Evolutionary conservation across 345 rosid species (phyloP).

Genomic region (Eucalyptus viminalis): DNA sequence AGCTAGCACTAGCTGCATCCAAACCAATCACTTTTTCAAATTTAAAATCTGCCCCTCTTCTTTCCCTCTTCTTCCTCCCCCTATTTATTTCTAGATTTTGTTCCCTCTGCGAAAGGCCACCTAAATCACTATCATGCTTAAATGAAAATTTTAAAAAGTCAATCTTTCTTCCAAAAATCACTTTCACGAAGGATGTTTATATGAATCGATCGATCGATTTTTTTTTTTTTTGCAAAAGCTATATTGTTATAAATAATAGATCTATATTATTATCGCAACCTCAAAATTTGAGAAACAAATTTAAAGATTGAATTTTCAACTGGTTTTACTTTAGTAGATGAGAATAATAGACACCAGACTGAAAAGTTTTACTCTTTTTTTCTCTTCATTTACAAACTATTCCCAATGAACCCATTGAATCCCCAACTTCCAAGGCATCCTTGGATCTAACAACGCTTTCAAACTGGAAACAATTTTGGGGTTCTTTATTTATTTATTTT

Average conservation of each 20-base stretch:
- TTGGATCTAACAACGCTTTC: too few relatives aligned
- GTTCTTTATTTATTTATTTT: too few relatives aligned
- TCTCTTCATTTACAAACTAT: too few relatives aligned
- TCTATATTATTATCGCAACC: neutral
- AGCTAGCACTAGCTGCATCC: neutral
- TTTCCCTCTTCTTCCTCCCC: neutral
- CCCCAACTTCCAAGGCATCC: too few relatives aligned
- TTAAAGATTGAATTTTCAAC: neutral
- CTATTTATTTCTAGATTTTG: neutral
- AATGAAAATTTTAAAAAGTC: neutral
- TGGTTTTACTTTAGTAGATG: neutral
- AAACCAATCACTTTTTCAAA: neutral
- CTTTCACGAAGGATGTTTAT: too few relatives aligned
- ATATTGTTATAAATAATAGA: neutral
- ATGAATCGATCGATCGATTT: too few relatives aligned
- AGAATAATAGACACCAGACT: neutral
- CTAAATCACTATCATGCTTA: neutral
- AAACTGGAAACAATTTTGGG: too few relatives aligned
- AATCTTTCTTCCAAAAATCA: neutral
- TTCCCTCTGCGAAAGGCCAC: neutral
- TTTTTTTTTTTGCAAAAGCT: neutral
- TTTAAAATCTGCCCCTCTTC: neutral
- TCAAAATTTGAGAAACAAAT: neutral
- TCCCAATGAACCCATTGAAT: too few relatives aligned
- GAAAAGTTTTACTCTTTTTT: neutral